Evolutionary conservation across 2,329 filamentous ascomycete species (phyloP).

Genomic region (Trichoderma citrinoviride): DNA sequence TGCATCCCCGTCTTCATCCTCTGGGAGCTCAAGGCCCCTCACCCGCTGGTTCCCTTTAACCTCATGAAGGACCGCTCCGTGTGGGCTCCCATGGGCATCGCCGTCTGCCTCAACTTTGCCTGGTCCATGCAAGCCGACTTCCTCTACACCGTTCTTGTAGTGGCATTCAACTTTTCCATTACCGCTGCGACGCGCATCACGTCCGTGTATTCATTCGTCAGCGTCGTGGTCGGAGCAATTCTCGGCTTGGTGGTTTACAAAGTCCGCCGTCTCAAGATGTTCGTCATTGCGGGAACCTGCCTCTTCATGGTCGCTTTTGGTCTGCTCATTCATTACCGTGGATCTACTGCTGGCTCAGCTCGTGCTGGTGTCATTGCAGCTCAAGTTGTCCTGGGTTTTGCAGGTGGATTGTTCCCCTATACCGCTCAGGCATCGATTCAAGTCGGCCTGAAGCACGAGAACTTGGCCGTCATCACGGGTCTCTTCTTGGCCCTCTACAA

Average conservation of each 20-base stretch:
- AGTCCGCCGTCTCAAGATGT: conserved; percentile 59
- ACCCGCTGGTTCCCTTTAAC: conserved; percentile 58
- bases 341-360: conserved; percentile 42
- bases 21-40: conserved; percentile 47
- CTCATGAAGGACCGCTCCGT: conserved; percentile 62
- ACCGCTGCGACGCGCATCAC: conserved; percentile 56
- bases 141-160: conserved; percentile 60
- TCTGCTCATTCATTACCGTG: conserved; percentile 62
- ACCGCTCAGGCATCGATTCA: conserved; percentile 48
- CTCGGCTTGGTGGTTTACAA: conserved; percentile 57
- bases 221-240: conserved; percentile 56
- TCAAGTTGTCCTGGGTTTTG: conserved; percentile 61
- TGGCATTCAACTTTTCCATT: conserved; percentile 59
- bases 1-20: conserved; percentile 52
- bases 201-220: conserved; percentile 57
- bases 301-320: conserved; percentile 66
- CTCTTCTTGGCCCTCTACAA: conserved; percentile 63
- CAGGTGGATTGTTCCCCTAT: conserved; percentile 60
- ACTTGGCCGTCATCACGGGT: conserved; percentile 63
- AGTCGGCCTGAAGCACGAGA: conserved; percentile 43
- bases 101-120: conserved; percentile 52
- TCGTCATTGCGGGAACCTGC: conserved; percentile 59
- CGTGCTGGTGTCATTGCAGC: conserved; percentile 60
- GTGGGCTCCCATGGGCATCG: conserved; percentile 62
- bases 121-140: conserved; percentile 65